Percentiles rank a stretch among this genome's conserved stretches.
Conservation (phyloP, 2,329 filamentous ascomycete species). For the Diaporthe australafricana region DNA sequence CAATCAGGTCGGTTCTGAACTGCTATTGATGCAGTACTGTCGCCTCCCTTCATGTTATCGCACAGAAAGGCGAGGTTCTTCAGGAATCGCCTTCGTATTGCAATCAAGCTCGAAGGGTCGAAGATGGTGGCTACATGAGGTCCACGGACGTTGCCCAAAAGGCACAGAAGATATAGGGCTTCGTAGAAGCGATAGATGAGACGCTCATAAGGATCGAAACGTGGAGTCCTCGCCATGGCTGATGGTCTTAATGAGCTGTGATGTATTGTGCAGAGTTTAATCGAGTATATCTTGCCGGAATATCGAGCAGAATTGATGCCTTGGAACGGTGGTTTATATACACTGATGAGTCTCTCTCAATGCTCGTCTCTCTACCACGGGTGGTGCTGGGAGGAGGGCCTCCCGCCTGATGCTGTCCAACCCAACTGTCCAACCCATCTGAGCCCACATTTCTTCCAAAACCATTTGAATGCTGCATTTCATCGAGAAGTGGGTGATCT, state of each 20-base stretch:
- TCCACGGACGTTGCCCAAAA: constrained; percentile 49
- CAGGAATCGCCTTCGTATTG: constrained; percentile 47
- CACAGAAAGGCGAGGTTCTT: constrained; percentile 57
- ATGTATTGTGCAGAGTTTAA: background rate
- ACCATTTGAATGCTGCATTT: too few species aligned
- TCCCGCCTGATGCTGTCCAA: background rate
- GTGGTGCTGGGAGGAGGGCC: background rate
- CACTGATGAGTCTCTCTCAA: background rate
- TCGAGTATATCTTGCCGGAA: too few species aligned
- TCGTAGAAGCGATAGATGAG: constrained; percentile 51
- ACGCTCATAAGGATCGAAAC: background rate
- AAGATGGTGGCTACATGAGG: constrained; percentile 36
- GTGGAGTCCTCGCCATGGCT: background rate
- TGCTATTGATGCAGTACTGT: constrained; percentile 57
- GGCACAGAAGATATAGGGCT: constrained; percentile 48
- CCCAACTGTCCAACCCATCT: too few species aligned
- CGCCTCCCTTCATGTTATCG: constrained; percentile 59
- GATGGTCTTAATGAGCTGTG: background rate
- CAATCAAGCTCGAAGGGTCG: constrained; percentile 22
- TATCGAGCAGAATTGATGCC: background rate
- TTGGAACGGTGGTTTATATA: background rate
- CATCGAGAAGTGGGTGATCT: background rate
- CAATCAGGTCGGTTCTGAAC: constrained; percentile 48
- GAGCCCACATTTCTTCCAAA: background rate
- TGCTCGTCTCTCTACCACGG: background rate